phyloP scores from a whole-genome alignment of 2,329 filamentous ascomycete genomes.

The Cladosporium sp. region DNA sequence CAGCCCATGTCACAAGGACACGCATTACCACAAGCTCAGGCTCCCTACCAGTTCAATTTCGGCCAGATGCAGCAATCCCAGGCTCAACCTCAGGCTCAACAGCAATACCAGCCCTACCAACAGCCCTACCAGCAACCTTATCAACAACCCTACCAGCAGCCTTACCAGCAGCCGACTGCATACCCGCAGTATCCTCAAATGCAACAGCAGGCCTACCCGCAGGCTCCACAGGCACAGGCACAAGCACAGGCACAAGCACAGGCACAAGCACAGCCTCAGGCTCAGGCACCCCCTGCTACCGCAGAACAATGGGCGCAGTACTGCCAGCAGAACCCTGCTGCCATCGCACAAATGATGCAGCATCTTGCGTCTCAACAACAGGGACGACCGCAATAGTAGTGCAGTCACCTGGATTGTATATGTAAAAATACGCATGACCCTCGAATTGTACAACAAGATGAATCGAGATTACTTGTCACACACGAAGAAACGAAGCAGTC shows the following conservation, averaged over 20 bases:
- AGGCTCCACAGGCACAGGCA: conserved; percentile 21
- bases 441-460: too few relatives aligned
- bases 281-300: conserved; percentile 17
- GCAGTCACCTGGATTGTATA: not conserved
- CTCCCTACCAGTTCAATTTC: not conserved
- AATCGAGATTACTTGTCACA: too few relatives aligned
- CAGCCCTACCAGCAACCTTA: conserved; percentile 11
- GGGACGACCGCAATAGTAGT: not conserved
- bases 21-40: not conserved
- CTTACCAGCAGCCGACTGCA: conserved; percentile 23
- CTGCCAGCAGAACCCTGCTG: not conserved
- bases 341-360: conserved; percentile 2
- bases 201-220: conserved; percentile 9
- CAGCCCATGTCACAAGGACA: not conserved
- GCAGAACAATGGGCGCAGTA: conserved; percentile 3
- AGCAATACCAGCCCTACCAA: not conserved
- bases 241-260: conserved; percentile 18
- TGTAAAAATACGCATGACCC: too few relatives aligned
- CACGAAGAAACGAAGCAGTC: too few relatives aligned
- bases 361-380: conserved; percentile 4
- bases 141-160: conserved; percentile 11
- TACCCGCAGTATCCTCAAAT: conserved; percentile 19
- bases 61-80: not conserved
- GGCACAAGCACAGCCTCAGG: conserved; percentile 20
- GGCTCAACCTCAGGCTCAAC: conserved; percentile 10